phyloP scores from a whole-genome alignment of 768 basidiomycete species.

The Lactifluus pinguis region DNA sequence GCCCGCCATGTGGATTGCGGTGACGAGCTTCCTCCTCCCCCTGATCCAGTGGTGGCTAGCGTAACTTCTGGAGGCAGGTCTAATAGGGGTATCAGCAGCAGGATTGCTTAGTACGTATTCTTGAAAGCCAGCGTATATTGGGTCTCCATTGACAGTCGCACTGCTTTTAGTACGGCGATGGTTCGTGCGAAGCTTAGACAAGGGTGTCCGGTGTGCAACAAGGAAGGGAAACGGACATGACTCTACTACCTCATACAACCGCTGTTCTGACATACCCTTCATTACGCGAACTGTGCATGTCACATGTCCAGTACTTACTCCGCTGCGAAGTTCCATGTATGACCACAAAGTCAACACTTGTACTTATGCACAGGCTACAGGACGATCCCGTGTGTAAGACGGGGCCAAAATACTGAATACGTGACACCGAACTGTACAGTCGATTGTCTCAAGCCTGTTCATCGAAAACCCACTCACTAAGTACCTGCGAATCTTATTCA shows the following conservation, averaged over 20 bases:
- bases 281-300: not conserved
- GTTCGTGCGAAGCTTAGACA: conserved; percentile 53
- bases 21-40: conserved; percentile 51
- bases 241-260: not conserved
- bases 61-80: conserved; percentile 34
- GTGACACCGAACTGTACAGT: not conserved
- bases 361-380: too few species aligned
- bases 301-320: not conserved
- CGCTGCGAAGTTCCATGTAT: not conserved
- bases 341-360: too few species aligned
- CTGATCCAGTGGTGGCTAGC: conserved; percentile 44
- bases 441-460: not conserved
- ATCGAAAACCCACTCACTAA: too few species aligned
- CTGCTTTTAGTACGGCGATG: conserved; percentile 49
- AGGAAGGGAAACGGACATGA: conserved; percentile 38
- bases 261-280: not conserved
- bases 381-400: too few species aligned
- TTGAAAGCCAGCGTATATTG: not conserved
- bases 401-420: too few species aligned
- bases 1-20: conserved; percentile 64
- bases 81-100: conserved; percentile 46
- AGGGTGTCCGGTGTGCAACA: conserved; percentile 74
- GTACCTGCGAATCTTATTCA: too few species aligned
- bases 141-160: not conserved
- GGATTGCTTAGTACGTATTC: conserved; percentile 61